Evolutionary conservation across 1,284 basidiomycete species (phyloP), one percentile per base, ranked within the genome.

Genomic region (Rhodotorula sp.): DNA sequence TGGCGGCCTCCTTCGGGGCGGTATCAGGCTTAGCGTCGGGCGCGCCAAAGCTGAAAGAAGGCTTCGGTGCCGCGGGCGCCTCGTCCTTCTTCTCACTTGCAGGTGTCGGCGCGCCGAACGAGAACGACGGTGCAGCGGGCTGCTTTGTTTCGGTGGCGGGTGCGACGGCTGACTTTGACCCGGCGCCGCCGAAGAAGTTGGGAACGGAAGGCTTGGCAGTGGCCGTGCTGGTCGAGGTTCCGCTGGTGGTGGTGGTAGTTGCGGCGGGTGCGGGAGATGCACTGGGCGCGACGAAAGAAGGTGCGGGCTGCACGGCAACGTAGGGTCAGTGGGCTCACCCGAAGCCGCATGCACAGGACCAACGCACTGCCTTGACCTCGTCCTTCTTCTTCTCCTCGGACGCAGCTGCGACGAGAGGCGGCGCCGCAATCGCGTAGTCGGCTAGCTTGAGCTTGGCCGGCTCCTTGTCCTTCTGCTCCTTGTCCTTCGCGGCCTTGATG

Each of bases 401-500:
- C 7, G 52, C 42, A 27, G 61, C 21, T 10, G 53, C 53, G 13
- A 46, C 63, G 34, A 64, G 25, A 7, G 27, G 7, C n/a, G 50
- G 4, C 10, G 58, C 25, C 7, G 46, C 16, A 8, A 55, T 4
- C 12, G 56, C 59, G 46, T 64, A 72, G 56, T 70, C 68, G 21
- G 61, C 59, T 10, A 72, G 57, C 64, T 70, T 71, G 54, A 74
- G 54, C 72, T 70, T 71, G 34, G 63, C 63, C 58, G 63, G 41
- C 53, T 21, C 53, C 52, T 45, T 48, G 13, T 27, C 66, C 12
- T 44, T 34, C 50, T 42, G n/a, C 27, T 41, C 52, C 34, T 45
- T 45, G 27, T 34, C 56, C 27, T 58, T 34, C 42, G 52, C 42
- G 10, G 44, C 53, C 44, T 54, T 45, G 52, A 48, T 23, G 10